Base-by-base conservation (phyloP, 2,329 filamentous ascomycete genomes). In the Colletotrichum lindemuthianum region DNA sequence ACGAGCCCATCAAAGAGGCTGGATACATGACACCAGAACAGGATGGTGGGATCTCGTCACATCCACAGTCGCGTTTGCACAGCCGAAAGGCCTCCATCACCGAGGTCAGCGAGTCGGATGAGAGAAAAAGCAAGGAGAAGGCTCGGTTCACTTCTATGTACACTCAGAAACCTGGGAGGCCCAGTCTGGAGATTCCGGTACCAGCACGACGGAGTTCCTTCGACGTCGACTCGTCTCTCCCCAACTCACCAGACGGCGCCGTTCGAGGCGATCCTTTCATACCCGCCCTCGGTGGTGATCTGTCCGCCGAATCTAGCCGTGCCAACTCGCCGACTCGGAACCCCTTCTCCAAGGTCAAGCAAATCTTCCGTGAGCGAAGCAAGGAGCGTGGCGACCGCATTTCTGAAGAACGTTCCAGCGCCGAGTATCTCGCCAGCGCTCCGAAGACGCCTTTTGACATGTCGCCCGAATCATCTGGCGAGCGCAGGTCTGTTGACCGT, bases 231-330 rank as follows among this genome's bases (percentile, higher is more conserved):
- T 79, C 77, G 1, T 83, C 83, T 13, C 73, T 77, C 12, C 81
- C 83, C 9, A 75, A 82, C 36, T 88, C 86, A 0, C 86, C 87
- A 5, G 82, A 83, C 32, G 71, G 82, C n/a, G 82, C 78, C 40
- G 72, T 79, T 5, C 68, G 81, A 74, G 73, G 82, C 65, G 76
- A 86, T 70, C 70, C 79, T 70, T 81, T 85, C 37, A 83, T 90
- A 55, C 86, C 87, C 4, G 84, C 83, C 11, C 85, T 89, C 65
- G 84, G 85, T 24, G 82, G 86, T 68, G 88, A 91, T 60, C 74
- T 90, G 8, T 91, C 90, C 4, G 85, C 88, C 2, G 79, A 83
- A 4, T 81, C 81, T 8, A 92, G 89, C 70, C 85, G 90, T 32
- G 82, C 86, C 2, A 80, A 81, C 2, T 92, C 91, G 7, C 90